Base-by-base conservation (phyloP, 2,329 filamentous ascomycete genomes). In the Neodidymelliopsis sp. region DNA sequence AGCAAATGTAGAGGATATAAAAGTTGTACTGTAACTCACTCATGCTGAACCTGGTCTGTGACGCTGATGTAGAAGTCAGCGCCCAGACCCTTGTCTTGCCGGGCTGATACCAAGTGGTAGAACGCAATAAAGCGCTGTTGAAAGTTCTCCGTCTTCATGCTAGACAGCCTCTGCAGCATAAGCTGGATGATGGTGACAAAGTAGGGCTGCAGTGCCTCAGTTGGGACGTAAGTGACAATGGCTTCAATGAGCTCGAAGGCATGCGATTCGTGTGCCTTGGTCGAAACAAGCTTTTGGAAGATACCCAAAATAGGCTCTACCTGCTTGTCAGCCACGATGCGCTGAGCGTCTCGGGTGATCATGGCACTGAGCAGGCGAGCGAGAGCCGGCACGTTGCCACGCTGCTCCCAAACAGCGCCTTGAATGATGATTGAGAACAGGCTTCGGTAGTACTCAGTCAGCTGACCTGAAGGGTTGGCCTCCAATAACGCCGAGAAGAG, bases 201-300 rank as follows among this genome's bases (percentile, higher is more conserved):
- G 74, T 91, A 96, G 15, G 80, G 80, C 57, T 94, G 84, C 43
- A 97, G 74, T 0, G 84, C 88, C 73, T 81, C 89, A 79, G 83
- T 81, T 39, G 90, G 84, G 64, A 96, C 88, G 7, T 84, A 83
- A 37, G 83, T 81, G 53, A 96, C 79, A 39, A 96, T 79, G 4
- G 87, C 82, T 68, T 99, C 94, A 50, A 99, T 79, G 35, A 99
- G 81, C 67, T 99, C 94, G 66, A 97, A 96, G 0, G 87, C 90
- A 65, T 92, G 87, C 15, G 84, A 80, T 70, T 99, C 94, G 37
- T 92, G 92, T 53, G 88, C 86, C 75, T 94, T 96, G 59, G 84
- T 86, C 3, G 83, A 81, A 30, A 97, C 80, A 9, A 99, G 82
- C 65, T 90, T 92, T 72, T 97, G 93, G 80, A 97, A 99, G 56